A percentile compares a stretch with the other conserved stretches of the same genome.
These are phyloP conservation scores for Chondrus crispus DNA, from an alignment of 23 red algal species.

Conservation along the genomic window DNA sequence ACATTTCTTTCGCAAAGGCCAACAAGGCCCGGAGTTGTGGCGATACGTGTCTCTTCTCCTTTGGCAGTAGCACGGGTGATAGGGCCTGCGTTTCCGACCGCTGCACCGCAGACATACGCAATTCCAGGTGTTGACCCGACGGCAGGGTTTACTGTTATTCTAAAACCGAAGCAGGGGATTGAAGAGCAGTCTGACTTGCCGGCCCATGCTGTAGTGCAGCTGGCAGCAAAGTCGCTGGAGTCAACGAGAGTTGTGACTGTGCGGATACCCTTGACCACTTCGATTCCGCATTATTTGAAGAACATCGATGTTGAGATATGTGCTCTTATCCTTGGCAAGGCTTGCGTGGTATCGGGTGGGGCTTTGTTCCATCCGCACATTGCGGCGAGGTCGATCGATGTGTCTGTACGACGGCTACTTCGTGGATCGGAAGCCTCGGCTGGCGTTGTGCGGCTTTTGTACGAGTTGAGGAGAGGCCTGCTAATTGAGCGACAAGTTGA, in stretches of 20 bases:
- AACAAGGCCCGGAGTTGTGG: slow-evolving; percentile 35
- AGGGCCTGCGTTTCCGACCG: slow-evolving; percentile 47
- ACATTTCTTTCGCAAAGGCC: slow-evolving; percentile 29
- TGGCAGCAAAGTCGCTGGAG: slow-evolving; percentile 20
- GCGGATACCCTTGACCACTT: slow-evolving; percentile 34
- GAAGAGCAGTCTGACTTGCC: not conserved
- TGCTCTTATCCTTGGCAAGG: slow-evolving; percentile 57
- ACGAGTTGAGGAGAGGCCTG: slow-evolving; percentile 39
- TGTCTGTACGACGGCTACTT: slow-evolving; percentile 37
- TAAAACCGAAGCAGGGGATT: not conserved
- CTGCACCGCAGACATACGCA: slow-evolving; percentile 50
- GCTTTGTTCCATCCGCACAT: slow-evolving; percentile 31
- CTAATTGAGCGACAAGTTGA: slow-evolving; percentile 34
- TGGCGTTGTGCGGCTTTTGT: slow-evolving; percentile 36
- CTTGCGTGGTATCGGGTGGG: slow-evolving; percentile 34
- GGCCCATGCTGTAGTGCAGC: slow-evolving; percentile 35
- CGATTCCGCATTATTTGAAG: not conserved
- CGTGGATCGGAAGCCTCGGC: slow-evolving; percentile 22
- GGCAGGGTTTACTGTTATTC: slow-evolving; percentile 40
- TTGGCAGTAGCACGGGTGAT: slow-evolving; percentile 31
- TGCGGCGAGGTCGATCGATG: slow-evolving; percentile 22
- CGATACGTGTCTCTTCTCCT: slow-evolving; percentile 49
- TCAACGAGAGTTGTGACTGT: slow-evolving; percentile 35
- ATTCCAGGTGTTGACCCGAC: slow-evolving; percentile 48
- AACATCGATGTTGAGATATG: slow-evolving; percentile 38